phyloP scores from a whole-genome alignment of 345 rosid genomes.

The Orychophragmus violaceus region DNA sequence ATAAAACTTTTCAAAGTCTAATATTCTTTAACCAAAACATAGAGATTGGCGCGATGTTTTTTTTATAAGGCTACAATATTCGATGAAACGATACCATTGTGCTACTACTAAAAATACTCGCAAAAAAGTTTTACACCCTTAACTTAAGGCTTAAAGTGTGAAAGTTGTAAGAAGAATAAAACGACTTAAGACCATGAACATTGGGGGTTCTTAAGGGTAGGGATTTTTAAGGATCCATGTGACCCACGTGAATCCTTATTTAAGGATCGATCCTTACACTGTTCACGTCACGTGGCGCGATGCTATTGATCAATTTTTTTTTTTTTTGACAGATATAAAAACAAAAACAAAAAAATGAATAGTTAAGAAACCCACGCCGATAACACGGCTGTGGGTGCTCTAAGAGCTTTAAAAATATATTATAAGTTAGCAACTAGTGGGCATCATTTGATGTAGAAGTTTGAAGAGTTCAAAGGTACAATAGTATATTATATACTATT shows the following conservation, averaged over 20 bases:
- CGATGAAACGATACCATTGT: not conserved
- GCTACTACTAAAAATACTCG: not conserved
- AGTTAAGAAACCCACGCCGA: too few species aligned
- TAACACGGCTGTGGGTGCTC: too few species aligned
- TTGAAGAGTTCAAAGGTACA: constrained; percentile 10
- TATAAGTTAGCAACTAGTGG: constrained; percentile 15
- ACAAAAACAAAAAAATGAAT: too few species aligned
- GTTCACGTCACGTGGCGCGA: too few species aligned
- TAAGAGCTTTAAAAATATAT: not conserved
- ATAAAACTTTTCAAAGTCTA: not conserved
- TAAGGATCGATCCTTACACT: too few species aligned
- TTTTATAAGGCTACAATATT: not conserved
- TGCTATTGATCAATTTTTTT: too few species aligned
- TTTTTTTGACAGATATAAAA: too few species aligned
- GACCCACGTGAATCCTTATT: too few species aligned
- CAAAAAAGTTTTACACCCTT: not conserved
- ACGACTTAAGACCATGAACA: too few species aligned
- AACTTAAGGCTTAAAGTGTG: not conserved
- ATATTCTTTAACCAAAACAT: constrained; percentile 15
- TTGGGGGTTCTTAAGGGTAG: too few species aligned
- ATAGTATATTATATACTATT: constrained; percentile 9
- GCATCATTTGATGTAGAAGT: constrained; percentile 16
- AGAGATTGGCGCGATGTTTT: constrained; percentile 2
- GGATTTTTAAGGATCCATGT: too few species aligned
- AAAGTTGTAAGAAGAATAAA: not conserved